These are phyloP conservation scores for Citrullus amarus DNA, from an alignment of 306 rosid species.

Conservation along the genomic window DNA sequence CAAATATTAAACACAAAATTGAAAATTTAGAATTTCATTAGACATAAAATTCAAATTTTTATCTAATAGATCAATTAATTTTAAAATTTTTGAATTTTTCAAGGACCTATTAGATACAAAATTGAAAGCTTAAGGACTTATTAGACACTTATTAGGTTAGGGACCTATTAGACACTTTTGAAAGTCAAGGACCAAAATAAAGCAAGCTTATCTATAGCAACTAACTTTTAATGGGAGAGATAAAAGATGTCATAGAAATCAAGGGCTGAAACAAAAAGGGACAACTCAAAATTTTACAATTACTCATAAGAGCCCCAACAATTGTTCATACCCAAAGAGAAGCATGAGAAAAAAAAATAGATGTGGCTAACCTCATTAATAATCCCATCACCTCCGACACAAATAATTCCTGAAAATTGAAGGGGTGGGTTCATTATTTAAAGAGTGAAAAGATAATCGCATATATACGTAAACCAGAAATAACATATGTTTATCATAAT, in stretches of 20 bases:
- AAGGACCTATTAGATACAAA: background rate
- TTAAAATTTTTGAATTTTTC: too few relatives aligned
- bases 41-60: background rate
- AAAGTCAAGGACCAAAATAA: too few relatives aligned
- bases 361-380: constrained; percentile 80
- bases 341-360: constrained; percentile 2
- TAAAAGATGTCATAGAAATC: background rate
- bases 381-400: constrained; percentile 99
- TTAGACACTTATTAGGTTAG: too few relatives aligned
- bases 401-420: constrained; percentile 67
- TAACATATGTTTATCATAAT: constrained; percentile 1
- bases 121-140: too few relatives aligned
- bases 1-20: too few relatives aligned
- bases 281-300: background rate
- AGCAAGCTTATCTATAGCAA: background rate
- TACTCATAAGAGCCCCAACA: background rate
- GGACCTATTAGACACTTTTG: too few relatives aligned
- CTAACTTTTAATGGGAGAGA: background rate
- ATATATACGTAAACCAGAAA: constrained; percentile 13
- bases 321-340: background rate
- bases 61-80: background rate
- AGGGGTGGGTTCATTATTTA: background rate
- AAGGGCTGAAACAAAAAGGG: background rate
- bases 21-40: too few relatives aligned
- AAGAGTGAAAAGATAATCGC: constrained; percentile 16